Conservation (phyloP, 805 yeast species). For the Nakazawaea holstii region DNA sequence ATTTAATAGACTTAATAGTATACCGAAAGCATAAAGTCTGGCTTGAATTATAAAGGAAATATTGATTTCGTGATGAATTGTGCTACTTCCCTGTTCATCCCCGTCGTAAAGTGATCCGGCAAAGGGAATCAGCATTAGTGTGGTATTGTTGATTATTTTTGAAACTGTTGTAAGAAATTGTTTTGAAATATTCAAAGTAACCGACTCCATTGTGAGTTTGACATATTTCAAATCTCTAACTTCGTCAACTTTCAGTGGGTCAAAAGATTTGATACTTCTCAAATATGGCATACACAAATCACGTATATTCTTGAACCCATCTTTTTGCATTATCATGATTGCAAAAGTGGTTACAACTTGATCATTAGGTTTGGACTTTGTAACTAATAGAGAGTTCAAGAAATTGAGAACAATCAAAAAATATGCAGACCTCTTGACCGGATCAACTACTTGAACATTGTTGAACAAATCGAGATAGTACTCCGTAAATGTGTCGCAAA, state of each 20-base stretch:
- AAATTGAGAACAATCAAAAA: constrained; percentile 20
- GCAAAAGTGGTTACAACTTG: constrained; percentile 10
- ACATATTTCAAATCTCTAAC: constrained; percentile 31
- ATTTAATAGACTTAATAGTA: constrained; percentile 29
- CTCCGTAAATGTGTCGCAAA: constrained; percentile 20
- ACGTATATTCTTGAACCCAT: constrained; percentile 13
- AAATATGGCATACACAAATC: constrained; percentile 17
- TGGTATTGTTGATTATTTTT: constrained; percentile 35
- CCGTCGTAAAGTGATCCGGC: constrained; percentile 35
- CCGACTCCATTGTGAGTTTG: constrained; percentile 30
- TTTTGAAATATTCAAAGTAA: constrained; percentile 33
- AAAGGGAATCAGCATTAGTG: constrained; percentile 25
- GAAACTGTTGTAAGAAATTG: constrained; percentile 39
- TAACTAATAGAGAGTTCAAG: constrained; percentile 33
- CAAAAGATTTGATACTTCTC: constrained; percentile 17
- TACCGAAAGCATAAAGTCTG: constrained; percentile 33
- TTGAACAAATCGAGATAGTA: constrained; percentile 14
- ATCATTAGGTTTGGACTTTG: constrained; percentile 2
- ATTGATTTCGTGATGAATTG: constrained; percentile 20
- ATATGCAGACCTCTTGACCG: constrained; percentile 21
- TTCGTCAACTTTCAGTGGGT: constrained; percentile 21
- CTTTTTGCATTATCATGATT: constrained; percentile 12
- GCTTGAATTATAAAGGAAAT: constrained; percentile 33
- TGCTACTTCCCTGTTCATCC: constrained; percentile 16
- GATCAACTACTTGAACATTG: constrained; percentile 16